These are phyloP conservation scores for Pyrenula aspistea DNA, from an alignment of 495 filamentous ascomycete species.

Conservation along the genomic window DNA sequence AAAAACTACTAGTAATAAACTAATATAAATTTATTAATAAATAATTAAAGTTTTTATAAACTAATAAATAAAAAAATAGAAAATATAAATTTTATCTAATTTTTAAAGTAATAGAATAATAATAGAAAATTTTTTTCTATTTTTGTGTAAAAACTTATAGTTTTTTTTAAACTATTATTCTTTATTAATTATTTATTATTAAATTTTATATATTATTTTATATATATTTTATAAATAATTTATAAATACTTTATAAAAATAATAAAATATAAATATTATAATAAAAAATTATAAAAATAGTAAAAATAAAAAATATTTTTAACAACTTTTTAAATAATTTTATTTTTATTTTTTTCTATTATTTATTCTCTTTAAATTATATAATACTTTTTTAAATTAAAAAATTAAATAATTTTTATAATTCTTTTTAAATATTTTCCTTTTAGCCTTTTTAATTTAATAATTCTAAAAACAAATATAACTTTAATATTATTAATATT, in stretches of 20 bases:
- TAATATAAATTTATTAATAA: not conserved
- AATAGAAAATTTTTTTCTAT: not conserved
- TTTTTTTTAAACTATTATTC: slow-evolving; percentile 1
- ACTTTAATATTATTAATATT: slow-evolving; percentile 1
- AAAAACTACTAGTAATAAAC: not conserved
- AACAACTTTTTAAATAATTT: slow-evolving; percentile 2
- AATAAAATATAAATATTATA: too few relatives aligned
- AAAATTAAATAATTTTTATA: slow-evolving; percentile 1
- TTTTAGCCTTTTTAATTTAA: slow-evolving; percentile 1
- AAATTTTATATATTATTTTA: not conserved
- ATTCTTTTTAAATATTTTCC: slow-evolving; percentile 1
- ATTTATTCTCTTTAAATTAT: not conserved
- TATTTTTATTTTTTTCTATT: not conserved
- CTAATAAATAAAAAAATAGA: slow-evolving; percentile 2
- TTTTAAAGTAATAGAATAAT: not conserved
- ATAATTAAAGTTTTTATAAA: not conserved
- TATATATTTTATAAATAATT: not conserved
- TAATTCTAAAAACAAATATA: not conserved
- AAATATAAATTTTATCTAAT: not conserved
- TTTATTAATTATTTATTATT: not conserved
- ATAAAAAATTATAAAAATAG: not conserved
- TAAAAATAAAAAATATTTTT: not conserved
- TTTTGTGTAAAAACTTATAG: not conserved
- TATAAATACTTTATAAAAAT: not conserved
- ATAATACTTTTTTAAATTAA: slow-evolving; percentile 1